These are phyloP conservation scores for Plectranthus barbatus DNA, from an alignment of 257 asterid species.

Conservation along the genomic window DNA sequence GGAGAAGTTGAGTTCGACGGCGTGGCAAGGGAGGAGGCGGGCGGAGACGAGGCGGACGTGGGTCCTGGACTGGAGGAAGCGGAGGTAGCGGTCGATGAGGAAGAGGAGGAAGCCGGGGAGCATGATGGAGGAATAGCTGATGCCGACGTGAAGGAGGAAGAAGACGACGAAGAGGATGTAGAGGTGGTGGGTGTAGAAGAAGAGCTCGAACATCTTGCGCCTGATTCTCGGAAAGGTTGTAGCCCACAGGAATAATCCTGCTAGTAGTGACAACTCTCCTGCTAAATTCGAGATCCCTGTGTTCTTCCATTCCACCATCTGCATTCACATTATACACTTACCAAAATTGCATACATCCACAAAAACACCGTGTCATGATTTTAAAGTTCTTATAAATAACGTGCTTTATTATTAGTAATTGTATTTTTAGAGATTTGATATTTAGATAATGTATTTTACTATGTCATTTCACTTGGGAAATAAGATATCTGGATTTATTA, in stretches of 20 bases:
- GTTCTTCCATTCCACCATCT: conserved; percentile 70
- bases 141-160: conserved; percentile 70
- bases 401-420: too few relatives aligned
- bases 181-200: conserved; percentile 76
- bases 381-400: too few relatives aligned
- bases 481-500: too few relatives aligned
- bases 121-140: conserved; percentile 38
- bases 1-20: conserved; percentile 71
- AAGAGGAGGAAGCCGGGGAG: conserved; percentile 90
- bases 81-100: conserved; percentile 56
- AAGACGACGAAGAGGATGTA: conserved; percentile 63
- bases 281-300: conserved; percentile 55
- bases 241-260: conserved; percentile 61
- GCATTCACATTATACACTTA: too few relatives aligned
- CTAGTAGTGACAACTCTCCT: conserved; percentile 66
- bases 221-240: conserved; percentile 60
- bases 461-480: too few relatives aligned
- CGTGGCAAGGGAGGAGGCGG: conserved; percentile 45
- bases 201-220: conserved; percentile 69
- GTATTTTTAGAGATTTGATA: too few relatives aligned
- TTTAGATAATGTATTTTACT: too few relatives aligned
- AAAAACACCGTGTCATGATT: too few relatives aligned
- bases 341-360: too few relatives aligned
- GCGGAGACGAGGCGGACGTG: conserved; percentile 55
- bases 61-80: conserved; percentile 67